phyloP scores from a whole-genome alignment of 495 filamentous ascomycete genomes.

The Xylaria sp. region DNA sequence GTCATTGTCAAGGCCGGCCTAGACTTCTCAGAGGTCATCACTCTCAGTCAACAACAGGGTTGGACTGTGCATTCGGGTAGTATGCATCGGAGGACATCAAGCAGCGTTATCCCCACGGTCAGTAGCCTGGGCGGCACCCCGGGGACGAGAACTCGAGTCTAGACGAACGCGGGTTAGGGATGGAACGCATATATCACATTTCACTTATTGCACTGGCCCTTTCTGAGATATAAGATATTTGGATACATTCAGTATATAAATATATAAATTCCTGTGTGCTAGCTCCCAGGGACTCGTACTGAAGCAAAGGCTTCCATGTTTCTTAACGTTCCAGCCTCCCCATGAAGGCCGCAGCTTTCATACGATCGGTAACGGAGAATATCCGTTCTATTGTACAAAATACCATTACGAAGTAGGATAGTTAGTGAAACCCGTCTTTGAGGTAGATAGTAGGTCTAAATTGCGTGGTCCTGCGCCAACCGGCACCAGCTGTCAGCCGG shows the following conservation, averaged over 20 bases:
- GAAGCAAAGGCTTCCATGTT: no score
- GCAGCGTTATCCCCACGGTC: constrained; percentile 18
- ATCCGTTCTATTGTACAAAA: no score
- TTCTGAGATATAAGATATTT: constrained; percentile 5
- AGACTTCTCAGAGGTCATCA: constrained; percentile 28
- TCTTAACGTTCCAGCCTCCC: constrained; percentile 7
- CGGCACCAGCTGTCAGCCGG: no score
- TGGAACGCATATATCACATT: no score
- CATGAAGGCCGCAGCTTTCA: no score
- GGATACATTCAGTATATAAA: constrained; percentile 10
- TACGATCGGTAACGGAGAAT: no score
- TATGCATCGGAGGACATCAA: constrained; percentile 23
- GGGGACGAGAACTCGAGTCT: constrained; percentile 17
- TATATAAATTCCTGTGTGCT: background rate
- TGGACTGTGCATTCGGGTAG: constrained; percentile 20
- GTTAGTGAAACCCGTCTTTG: no score
- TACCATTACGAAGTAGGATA: no score
- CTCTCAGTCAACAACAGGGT: constrained; percentile 15
- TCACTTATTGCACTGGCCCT: no score
- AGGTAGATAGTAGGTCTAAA: no score
- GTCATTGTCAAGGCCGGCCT: constrained; percentile 34
- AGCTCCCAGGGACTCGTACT: no score
- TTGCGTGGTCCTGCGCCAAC: no score
- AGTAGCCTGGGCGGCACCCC: constrained; percentile 6
- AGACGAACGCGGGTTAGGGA: constrained; percentile 13